A percentile compares a stretch with the other conserved stretches of the same genome.
Conservation (phyloP, 1,284 basidiomycete genomes). For the Leccinum pachyderme region DNA sequence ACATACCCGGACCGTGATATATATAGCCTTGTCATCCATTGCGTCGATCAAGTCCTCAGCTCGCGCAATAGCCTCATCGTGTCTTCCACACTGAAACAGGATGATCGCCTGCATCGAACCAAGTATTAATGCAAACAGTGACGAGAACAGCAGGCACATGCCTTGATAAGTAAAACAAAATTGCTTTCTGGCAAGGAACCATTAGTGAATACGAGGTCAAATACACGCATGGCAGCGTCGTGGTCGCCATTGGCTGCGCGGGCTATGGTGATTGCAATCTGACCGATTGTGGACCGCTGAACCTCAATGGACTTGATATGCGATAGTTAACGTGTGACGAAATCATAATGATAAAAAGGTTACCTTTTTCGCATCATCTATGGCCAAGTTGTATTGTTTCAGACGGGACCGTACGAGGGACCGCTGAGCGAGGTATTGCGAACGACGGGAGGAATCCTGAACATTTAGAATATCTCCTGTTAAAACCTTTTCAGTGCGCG, state of each 20-base stretch:
- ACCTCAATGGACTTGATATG: neutral
- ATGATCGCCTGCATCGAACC: neutral
- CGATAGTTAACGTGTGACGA: neutral
- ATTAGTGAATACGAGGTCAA: neutral
- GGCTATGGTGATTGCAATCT: neutral
- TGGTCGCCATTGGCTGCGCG: neutral
- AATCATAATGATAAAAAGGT: no score
- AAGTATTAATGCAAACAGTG: neutral
- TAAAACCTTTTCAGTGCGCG: neutral
- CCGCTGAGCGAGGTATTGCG: neutral
- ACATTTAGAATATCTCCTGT: neutral
- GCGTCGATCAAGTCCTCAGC: neutral
- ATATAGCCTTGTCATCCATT: neutral
- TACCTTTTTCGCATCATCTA: neutral
- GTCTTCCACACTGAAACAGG: neutral
- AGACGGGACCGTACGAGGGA: neutral
- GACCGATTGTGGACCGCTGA: neutral
- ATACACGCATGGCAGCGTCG: neutral
- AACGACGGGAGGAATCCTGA: neutral
- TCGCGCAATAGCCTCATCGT: neutral
- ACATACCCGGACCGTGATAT: neutral
- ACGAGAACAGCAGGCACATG: neutral
- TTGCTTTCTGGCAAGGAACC: neutral
- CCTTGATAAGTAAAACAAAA: neutral
- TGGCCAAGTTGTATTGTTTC: no score